phyloP scores from a whole-genome alignment of 2,329 filamentous ascomycete species.

The Cercospora sp. region DNA sequence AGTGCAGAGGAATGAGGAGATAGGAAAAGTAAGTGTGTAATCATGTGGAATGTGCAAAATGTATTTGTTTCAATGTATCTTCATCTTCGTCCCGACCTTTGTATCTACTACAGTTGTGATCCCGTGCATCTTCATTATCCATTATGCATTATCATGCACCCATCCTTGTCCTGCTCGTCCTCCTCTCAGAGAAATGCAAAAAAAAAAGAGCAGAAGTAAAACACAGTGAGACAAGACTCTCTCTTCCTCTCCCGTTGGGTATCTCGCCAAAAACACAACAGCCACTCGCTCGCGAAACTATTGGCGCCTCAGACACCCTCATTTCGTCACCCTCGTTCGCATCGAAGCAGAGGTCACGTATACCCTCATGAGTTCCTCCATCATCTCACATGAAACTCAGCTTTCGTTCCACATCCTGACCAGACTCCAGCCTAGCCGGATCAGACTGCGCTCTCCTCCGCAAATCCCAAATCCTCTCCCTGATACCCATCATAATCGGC shows the following conservation, averaged over 20 bases:
- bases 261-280: constrained; percentile 4
- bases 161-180: constrained; percentile 12
- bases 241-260: not conserved
- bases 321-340: not conserved
- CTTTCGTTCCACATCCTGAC: not conserved
- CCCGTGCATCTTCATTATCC: constrained; percentile 27
- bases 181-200: not conserved
- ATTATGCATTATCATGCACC: constrained; percentile 29
- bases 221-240: constrained; percentile 1
- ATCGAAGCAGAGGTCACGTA: not conserved
- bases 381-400: not conserved
- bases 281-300: not conserved
- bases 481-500: constrained; percentile 28
- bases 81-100: not conserved
- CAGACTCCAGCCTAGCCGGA: constrained; percentile 27
- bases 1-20: not conserved
- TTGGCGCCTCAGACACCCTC: not conserved
- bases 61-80: not conserved
- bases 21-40: not conserved
- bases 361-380: not conserved
- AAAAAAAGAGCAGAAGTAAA: not conserved
- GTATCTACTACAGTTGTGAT: not conserved
- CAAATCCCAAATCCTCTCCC: constrained; percentile 27
- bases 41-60: not conserved
- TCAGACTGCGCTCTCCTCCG: constrained; percentile 29